Conservation (phyloP, 305 asterid species). For the Euphrasia arctica region DNA sequence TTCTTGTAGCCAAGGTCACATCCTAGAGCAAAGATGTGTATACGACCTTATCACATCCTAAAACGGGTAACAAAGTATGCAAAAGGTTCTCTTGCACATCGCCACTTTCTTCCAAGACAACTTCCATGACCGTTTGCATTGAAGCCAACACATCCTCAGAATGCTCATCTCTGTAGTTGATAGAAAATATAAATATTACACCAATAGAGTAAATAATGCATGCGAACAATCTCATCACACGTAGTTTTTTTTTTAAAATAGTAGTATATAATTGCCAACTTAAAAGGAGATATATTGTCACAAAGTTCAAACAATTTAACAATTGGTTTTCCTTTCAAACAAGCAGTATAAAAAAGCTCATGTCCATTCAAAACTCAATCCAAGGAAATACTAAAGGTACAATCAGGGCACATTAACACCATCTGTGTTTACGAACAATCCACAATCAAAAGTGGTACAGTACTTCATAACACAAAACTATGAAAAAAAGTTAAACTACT, state of each 20-base stretch:
- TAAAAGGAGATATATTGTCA: conserved; percentile 19
- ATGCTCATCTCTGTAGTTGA: conserved; percentile 77
- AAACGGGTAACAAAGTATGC: conserved; percentile 59
- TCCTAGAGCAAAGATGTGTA: conserved; percentile 48
- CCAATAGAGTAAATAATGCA: conserved; percentile 21
- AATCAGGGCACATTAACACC: conserved; percentile 9
- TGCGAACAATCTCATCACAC: conserved; percentile 12
- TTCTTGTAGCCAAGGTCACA: conserved; percentile 65
- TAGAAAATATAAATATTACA: conserved; percentile 20
- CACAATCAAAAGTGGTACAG: conserved; percentile 4
- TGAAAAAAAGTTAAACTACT: conserved; percentile 19
- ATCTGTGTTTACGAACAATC: background rate
- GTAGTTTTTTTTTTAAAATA: conserved; percentile 10
- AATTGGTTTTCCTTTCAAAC: conserved; percentile 11
- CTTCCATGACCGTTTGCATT: conserved; percentile 91
- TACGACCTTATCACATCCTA: conserved; percentile 79
- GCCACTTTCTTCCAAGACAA: conserved; percentile 92
- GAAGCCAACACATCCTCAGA: conserved; percentile 83
- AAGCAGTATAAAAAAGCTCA: conserved; percentile 10
- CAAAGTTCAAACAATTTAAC: conserved; percentile 16
- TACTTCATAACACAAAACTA: conserved; percentile 1
- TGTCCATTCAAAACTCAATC: conserved; percentile 6
- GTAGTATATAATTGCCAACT: conserved; percentile 12
- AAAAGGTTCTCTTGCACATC: conserved; percentile 80
- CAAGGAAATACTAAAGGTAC: conserved; percentile 7